Percentiles rank a stretch among this genome's conserved stretches.
Conservation (phyloP, 129 eudicot genomes). For the Flaveria bidentis region DNA sequence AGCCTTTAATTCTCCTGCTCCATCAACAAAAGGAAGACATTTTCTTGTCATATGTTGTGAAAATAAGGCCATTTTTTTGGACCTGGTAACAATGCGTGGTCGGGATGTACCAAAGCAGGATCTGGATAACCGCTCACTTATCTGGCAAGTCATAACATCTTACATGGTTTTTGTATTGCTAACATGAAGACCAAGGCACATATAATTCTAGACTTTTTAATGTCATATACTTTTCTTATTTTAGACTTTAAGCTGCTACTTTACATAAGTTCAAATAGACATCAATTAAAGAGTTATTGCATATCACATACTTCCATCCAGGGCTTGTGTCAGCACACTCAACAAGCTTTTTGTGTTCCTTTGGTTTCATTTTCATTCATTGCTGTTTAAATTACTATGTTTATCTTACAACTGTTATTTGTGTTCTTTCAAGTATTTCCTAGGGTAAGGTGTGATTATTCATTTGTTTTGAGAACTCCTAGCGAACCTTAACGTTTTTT, state of each 20-base stretch:
- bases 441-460: not conserved
- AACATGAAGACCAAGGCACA: not conserved
- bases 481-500: slow-evolving; percentile 5
- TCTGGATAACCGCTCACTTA: slow-evolving; percentile 82
- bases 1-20: slow-evolving; percentile 76
- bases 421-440: not conserved
- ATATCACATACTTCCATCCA: not conserved
- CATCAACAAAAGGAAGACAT: slow-evolving; percentile 93
- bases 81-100: slow-evolving; percentile 97
- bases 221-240: slow-evolving; percentile 1
- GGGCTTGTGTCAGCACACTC: slow-evolving; percentile 5
- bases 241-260: slow-evolving; percentile 3
- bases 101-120: slow-evolving; percentile 98
- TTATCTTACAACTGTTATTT: not conserved
- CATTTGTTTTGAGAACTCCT: not conserved
- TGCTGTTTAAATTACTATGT: not conserved
- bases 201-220: not conserved
- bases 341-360: not conserved
- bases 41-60: slow-evolving; percentile 96
- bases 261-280: slow-evolving; percentile 6
- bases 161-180: slow-evolving; percentile 13
- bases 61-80: slow-evolving; percentile 88
- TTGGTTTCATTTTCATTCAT: not conserved
- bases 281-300: not conserved
- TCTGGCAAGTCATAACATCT: slow-evolving; percentile 63